These are phyloP conservation scores for Saturnispora sanitii DNA, from an alignment of 805 yeast genomes.

Conservation along the genomic window DNA sequence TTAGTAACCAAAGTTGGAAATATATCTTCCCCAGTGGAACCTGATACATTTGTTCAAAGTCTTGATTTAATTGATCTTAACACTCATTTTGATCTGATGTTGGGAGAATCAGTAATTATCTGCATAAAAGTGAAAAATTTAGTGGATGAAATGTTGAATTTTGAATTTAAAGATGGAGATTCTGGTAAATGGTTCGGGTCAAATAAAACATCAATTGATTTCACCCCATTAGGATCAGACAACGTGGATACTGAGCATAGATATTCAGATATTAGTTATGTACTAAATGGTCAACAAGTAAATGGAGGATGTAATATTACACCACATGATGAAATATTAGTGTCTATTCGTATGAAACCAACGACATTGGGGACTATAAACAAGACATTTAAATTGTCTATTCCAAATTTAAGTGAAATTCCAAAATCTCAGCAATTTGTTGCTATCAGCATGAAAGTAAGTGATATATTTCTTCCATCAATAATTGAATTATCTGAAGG, in stretches of 20 bases:
- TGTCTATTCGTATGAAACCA: slow-evolving; percentile 10
- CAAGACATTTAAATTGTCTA: slow-evolving; percentile 13
- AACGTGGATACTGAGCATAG: slow-evolving; percentile 7
- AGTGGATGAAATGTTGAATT: slow-evolving; percentile 29
- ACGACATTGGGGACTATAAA: slow-evolving; percentile 11
- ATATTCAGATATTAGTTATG: slow-evolving; percentile 4
- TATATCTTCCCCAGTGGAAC: background rate
- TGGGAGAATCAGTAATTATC: slow-evolving; percentile 10
- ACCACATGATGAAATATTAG: slow-evolving; percentile 1
- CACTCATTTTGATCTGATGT: slow-evolving; percentile 1
- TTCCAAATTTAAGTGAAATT: slow-evolving; percentile 7
- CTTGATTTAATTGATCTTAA: background rate
- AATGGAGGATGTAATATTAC: slow-evolving; percentile 4
- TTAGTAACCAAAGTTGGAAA: slow-evolving; percentile 1
- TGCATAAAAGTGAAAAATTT: slow-evolving; percentile 26
- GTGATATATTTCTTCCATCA: slow-evolving; percentile 30
- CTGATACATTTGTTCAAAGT: background rate
- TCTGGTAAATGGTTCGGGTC: slow-evolving; percentile 16
- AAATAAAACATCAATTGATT: slow-evolving; percentile 11
- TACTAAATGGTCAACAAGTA: background rate
- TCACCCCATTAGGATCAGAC: slow-evolving; percentile 1
- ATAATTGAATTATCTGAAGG: slow-evolving; percentile 21
- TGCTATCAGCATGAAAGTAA: slow-evolving; percentile 16
- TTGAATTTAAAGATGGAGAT: slow-evolving; percentile 29
- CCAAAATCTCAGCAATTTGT: slow-evolving; percentile 14